A percentile compares a stretch with the other conserved stretches of the same genome.
phyloP scores from a whole-genome alignment of 2,329 filamentous ascomycete species.

The Colletotrichum viniferum region DNA sequence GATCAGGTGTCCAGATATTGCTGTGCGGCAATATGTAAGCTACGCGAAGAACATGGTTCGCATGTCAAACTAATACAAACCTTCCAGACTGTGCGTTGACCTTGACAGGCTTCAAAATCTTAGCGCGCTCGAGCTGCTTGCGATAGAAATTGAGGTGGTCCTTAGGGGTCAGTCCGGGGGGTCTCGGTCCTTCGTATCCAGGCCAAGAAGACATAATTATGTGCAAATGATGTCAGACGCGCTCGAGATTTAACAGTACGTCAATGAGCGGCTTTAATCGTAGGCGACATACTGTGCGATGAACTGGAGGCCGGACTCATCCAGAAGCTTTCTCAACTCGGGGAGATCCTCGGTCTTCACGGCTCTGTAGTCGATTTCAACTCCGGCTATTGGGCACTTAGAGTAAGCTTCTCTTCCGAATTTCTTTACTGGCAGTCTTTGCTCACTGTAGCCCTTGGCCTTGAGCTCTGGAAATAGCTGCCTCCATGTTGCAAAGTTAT shows the following conservation, averaged over 20 bases:
- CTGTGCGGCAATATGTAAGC: slow-evolving; percentile 14
- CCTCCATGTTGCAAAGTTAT: slow-evolving; percentile 14
- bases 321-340: not conserved
- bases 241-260: not conserved
- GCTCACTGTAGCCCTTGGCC: slow-evolving; percentile 17
- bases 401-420: not conserved
- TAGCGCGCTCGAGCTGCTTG: slow-evolving; percentile 10
- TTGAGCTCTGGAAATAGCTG: slow-evolving; percentile 17
- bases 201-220: slow-evolving; percentile 19
- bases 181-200: slow-evolving; percentile 5
- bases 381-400: not conserved
- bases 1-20: slow-evolving; percentile 33
- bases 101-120: slow-evolving; percentile 11
- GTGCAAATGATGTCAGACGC: not conserved
- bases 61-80: not conserved
- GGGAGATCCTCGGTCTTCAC: not conserved
- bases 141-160: slow-evolving; percentile 19
- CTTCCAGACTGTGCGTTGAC: slow-evolving; percentile 22
- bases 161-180: not conserved
- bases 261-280: accelerated
- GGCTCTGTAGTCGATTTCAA: not conserved
- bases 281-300: not conserved
- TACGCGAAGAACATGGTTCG: not conserved
- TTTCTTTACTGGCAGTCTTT: not conserved
- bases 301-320: not conserved